phyloP scores from a whole-genome alignment of 148 eudicot genomes.

The Camellia sinensis region DNA sequence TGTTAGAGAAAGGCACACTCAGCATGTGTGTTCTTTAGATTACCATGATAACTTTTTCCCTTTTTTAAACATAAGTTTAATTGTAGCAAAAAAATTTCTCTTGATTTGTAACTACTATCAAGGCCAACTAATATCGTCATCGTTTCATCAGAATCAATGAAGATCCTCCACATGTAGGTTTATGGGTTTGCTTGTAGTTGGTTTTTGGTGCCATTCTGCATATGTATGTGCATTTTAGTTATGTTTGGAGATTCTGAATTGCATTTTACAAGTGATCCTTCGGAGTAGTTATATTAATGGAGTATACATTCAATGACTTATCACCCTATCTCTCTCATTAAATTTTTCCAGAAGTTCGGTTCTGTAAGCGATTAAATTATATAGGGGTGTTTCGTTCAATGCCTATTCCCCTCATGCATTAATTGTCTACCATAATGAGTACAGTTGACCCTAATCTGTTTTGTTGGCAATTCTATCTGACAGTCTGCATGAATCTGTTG shows the following conservation, averaged over 20 bases:
- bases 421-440: not conserved
- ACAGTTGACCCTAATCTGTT: too few relatives aligned
- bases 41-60: too few relatives aligned
- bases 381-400: not conserved
- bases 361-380: not conserved
- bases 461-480: not conserved
- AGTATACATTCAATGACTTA: not conserved
- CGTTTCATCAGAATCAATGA: too few relatives aligned
- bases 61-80: too few relatives aligned
- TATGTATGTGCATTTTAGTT: not conserved
- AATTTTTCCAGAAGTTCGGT: not conserved
- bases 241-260: not conserved
- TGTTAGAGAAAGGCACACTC: too few relatives aligned
- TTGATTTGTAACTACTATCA: too few relatives aligned
- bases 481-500: not conserved
- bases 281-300: not conserved
- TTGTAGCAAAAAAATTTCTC: too few relatives aligned
- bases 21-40: too few relatives aligned
- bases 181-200: not conserved
- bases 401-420: slow-evolving; percentile 2
- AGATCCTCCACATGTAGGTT: not conserved
- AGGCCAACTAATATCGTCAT: too few relatives aligned
- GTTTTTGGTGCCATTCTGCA: not conserved
- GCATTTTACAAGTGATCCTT: not conserved
- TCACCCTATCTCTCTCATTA: not conserved